Conservation (phyloP, 345 rosid species). For the Linum tenue region DNA sequence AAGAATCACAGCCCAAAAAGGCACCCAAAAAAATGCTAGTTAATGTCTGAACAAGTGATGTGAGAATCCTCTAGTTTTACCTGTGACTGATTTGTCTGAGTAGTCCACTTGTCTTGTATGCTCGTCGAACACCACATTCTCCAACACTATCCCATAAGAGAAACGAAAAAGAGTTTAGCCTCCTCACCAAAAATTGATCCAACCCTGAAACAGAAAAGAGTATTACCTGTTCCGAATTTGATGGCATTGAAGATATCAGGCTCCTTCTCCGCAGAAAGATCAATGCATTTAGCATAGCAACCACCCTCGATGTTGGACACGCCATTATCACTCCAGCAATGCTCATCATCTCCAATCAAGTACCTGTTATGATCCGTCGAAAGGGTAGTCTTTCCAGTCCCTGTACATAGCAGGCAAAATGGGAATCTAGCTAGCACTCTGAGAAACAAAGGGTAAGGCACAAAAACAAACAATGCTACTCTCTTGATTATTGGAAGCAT, state of each 20-base stretch:
- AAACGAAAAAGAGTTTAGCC: not conserved
- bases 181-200: not conserved
- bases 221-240: slow-evolving; percentile 83
- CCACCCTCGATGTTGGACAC: slow-evolving; percentile 98
- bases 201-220: not conserved
- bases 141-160: slow-evolving; percentile 51
- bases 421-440: slow-evolving; percentile 6
- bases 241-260: slow-evolving; percentile 96
- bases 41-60: no score
- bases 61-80: slow-evolving; percentile 17
- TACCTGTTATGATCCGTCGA: slow-evolving; percentile 91
- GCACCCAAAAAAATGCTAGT: no score
- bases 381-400: slow-evolving; percentile 92
- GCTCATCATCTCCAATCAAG: slow-evolving; percentile 95
- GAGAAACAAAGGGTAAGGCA: slow-evolving; percentile 9
- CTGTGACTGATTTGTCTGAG: slow-evolving; percentile 76
- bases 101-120: slow-evolving; percentile 83
- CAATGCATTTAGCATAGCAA: slow-evolving; percentile 95
- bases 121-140: slow-evolving; percentile 92
- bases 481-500: slow-evolving; percentile 24
- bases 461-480: no score
- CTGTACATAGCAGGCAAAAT: slow-evolving; percentile 19
- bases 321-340: slow-evolving; percentile 85
- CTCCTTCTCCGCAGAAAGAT: slow-evolving; percentile 82
- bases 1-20: not conserved